Percentiles rank a stretch among this genome's conserved stretches.
Evolutionary conservation across 495 filamentous ascomycete species (phyloP).

Genomic region (Rhizodiscina lignyota): DNA sequence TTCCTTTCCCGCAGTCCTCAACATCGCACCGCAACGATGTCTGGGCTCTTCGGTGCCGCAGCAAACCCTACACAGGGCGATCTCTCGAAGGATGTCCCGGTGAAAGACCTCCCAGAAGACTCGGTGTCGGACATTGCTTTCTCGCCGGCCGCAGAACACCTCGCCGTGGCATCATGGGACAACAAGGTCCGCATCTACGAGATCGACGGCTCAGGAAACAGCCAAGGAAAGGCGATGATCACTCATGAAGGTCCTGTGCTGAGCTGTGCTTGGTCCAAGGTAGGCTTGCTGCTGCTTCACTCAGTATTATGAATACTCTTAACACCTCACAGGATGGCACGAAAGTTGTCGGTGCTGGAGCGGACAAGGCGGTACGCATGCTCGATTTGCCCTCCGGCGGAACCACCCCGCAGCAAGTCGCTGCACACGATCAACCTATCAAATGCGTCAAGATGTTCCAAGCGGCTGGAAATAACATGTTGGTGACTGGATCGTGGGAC

Average conservation of each 20-base stretch:
- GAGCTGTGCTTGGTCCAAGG: conserved; percentile 68
- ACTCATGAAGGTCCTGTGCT: conserved; percentile 63
- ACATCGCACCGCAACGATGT: conserved; percentile 33
- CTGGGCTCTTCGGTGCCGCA: conserved; percentile 48
- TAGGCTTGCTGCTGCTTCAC: conserved; percentile 28
- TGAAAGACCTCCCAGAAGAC: conserved; percentile 65
- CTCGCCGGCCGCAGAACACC: conserved; percentile 50
- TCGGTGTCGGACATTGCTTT: conserved; percentile 73
- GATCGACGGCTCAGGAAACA: conserved; percentile 51
- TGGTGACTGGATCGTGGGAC: conserved; percentile 90
- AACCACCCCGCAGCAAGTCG: conserved; percentile 42
- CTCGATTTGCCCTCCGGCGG: conserved; percentile 49
- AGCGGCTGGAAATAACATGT: conserved; percentile 37
- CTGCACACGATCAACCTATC: conserved; percentile 67
- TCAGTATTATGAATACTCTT: conserved; percentile 8
- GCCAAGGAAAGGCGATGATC: conserved; percentile 62
- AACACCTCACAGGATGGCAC: conserved; percentile 39
- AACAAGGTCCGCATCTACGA: conserved; percentile 89
- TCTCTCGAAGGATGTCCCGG: conserved; percentile 68
- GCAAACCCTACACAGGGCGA: conserved; percentile 68
- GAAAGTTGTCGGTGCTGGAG: conserved; percentile 67
- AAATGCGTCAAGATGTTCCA: conserved; percentile 63
- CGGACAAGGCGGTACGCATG: conserved; percentile 70
- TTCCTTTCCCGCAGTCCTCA: too few relatives aligned
- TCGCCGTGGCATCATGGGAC: conserved; percentile 84